Evolutionary conservation across 768 basidiomycete species (phyloP).

Genomic region (Suillus occidentalis): DNA sequence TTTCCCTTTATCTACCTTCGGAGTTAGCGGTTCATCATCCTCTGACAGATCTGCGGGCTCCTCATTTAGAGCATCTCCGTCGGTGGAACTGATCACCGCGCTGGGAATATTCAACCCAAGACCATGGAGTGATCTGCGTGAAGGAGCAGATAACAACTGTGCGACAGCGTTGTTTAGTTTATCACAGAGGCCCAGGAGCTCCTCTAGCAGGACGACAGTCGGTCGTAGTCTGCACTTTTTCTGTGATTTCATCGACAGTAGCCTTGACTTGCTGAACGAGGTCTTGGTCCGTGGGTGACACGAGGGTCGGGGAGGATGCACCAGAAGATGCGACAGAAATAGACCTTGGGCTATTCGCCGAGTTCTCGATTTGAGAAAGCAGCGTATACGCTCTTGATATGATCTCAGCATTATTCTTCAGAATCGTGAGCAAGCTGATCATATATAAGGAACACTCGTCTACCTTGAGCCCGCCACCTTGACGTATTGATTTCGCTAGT

Average conservation of each 20-base stretch:
- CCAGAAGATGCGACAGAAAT: conserved; percentile 6
- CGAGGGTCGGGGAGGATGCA: neutral
- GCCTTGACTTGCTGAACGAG: conserved; percentile 51
- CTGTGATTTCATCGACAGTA: conserved; percentile 50
- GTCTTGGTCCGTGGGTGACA: conserved; percentile 30
- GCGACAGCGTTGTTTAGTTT: conserved; percentile 58
- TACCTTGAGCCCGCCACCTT: conserved; percentile 49
- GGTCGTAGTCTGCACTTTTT: conserved; percentile 51
- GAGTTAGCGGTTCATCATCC: conserved; percentile 47
- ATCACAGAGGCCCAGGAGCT: conserved; percentile 74
- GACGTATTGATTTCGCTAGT: conserved; percentile 67
- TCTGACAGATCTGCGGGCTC: conserved; percentile 8
- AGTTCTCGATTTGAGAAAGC: conserved; percentile 38
- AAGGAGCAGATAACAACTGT: conserved; percentile 39
- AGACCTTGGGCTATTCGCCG: conserved; percentile 13
- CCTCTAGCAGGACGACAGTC: conserved; percentile 64
- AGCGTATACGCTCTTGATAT: conserved; percentile 41
- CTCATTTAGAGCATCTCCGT: conserved; percentile 26
- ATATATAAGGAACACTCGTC: conserved; percentile 39
- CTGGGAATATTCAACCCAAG: conserved; percentile 42
- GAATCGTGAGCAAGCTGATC: neutral
- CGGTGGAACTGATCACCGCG: conserved; percentile 24
- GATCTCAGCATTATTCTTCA: conserved; percentile 5
- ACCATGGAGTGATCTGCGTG: conserved; percentile 43
- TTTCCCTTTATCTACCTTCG: conserved; percentile 78